These are phyloP conservation scores for Solanum ossicruentum DNA, from an alignment of 257 asterid genomes.

Conservation along the genomic window DNA sequence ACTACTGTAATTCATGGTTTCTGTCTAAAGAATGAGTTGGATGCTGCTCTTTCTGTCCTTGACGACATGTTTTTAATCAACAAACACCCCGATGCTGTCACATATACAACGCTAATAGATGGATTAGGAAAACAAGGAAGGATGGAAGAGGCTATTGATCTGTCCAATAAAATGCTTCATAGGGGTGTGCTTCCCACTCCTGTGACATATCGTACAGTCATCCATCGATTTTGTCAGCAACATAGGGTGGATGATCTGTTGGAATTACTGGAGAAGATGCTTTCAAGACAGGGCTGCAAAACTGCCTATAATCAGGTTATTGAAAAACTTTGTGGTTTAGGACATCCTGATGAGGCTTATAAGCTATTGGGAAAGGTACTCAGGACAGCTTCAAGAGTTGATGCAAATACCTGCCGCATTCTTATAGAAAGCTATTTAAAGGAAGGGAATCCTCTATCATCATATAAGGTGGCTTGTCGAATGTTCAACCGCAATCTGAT, in stretches of 20 bases:
- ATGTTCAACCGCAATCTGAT: slow-evolving; percentile 80
- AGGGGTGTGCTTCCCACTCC: slow-evolving; percentile 74
- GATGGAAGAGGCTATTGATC: slow-evolving; percentile 53
- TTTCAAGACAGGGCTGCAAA: slow-evolving; percentile 38
- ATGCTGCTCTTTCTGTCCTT: slow-evolving; percentile 75
- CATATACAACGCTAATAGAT: slow-evolving; percentile 54
- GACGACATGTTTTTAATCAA: slow-evolving; percentile 87
- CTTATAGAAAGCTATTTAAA: slow-evolving; percentile 58
- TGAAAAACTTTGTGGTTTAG: slow-evolving; percentile 68
- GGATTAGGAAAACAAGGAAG: slow-evolving; percentile 60
- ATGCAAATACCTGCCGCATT: slow-evolving; percentile 55
- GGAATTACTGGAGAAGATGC: slow-evolving; percentile 60
- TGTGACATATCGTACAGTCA: slow-evolving; percentile 66
- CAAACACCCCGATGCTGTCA: slow-evolving; percentile 82
- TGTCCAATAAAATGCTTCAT: slow-evolving; percentile 68
- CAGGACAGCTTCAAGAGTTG: slow-evolving; percentile 55
- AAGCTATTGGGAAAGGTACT: slow-evolving; percentile 63
- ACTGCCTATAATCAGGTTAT: slow-evolving; percentile 64
- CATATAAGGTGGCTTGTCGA: slow-evolving; percentile 81
- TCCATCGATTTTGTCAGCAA: slow-evolving; percentile 65
- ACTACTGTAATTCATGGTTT: slow-evolving; percentile 82
- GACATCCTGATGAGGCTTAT: slow-evolving; percentile 62
- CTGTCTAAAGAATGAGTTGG: slow-evolving; percentile 61
- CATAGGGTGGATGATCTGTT: slow-evolving; percentile 47
- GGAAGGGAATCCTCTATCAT: slow-evolving; percentile 50